Conservation (phyloP, 2,329 filamentous ascomycete species). For the Orbilia oligospora region DNA sequence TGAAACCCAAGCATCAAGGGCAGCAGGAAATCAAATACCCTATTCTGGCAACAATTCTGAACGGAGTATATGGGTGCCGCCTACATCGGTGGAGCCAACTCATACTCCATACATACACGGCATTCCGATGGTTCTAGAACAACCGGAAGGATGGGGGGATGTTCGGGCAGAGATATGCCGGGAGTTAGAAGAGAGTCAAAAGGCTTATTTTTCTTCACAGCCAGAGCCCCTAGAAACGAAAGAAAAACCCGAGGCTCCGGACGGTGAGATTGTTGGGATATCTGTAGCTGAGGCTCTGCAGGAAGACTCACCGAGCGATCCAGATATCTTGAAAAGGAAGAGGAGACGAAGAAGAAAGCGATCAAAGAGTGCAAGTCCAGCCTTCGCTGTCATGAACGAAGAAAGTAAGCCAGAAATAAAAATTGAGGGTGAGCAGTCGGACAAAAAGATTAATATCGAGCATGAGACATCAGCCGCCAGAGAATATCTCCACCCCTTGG, state of each 20-base stretch:
- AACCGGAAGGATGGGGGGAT: constrained; percentile 49
- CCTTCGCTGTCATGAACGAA: neutral
- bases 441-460: neutral
- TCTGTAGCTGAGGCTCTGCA: neutral
- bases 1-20: neutral
- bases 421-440: neutral
- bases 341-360: neutral
- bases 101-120: constrained; percentile 28
- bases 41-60: neutral
- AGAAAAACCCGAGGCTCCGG: neutral
- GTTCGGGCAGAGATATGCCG: constrained; percentile 26
- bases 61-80: constrained; percentile 36
- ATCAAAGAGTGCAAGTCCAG: neutral
- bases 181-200: constrained; percentile 45
- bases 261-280: neutral
- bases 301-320: neutral
- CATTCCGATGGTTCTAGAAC: constrained; percentile 38
- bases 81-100: constrained; percentile 24
- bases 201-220: constrained; percentile 41
- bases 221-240: neutral
- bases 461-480: no score
- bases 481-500: neutral
- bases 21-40: neutral
- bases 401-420: neutral
- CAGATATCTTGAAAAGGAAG: neutral